Base-by-base conservation (phyloP, 169 alveolate genomes). In the Plasmodium blacklocki region DNA sequence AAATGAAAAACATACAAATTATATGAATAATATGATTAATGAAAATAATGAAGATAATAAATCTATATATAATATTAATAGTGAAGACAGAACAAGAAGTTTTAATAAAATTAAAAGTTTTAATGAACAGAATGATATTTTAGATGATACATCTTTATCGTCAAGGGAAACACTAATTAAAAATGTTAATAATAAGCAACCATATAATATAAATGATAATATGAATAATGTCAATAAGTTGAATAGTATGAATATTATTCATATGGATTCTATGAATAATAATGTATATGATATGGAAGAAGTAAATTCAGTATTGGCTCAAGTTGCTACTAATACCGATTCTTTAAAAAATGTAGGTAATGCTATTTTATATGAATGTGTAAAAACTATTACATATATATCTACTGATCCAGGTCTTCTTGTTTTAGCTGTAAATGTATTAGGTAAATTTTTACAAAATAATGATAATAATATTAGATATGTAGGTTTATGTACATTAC, bases 351-450 rank as follows among this genome's bases (percentile, higher is more conserved):
- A 98, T 92, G 98, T 99, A n/a, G 99, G 99, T 49, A 97, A 98
- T 94, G 96, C 99, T 21, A 98, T 99, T 29, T 93, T 98, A 85
- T 98, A 98, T 89, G 99, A 99, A 87, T 98, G 99, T 91, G 99
- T 98, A 15, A 91, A 98, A 89, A 97, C 99, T 12, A 98, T 99
- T 76, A 96, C 98, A 95, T 95, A 95, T 74, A 96, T 97, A 74
- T 98, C 97, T 54, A 88, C 96, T 18, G 97, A 96, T 15, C 93
- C 97, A 21, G 93, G 93, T 67, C 93, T 97, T 9, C 95, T 97
- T 78, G 97, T 97, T n/a, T 89, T 97, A 50, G 99, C 98, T 0
- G 97, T 97, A 52, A 97, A 98, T 88, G 98, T 98, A 12, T 95
- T 99, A 52, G 99, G 99, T 1, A 96, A 98, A 83, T 98, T 99